A percentile compares a stretch with the other conserved stretches of the same genome.
phyloP scores from a whole-genome alignment of 495 filamentous ascomycete species.

The Aspergillus baeticus region DNA sequence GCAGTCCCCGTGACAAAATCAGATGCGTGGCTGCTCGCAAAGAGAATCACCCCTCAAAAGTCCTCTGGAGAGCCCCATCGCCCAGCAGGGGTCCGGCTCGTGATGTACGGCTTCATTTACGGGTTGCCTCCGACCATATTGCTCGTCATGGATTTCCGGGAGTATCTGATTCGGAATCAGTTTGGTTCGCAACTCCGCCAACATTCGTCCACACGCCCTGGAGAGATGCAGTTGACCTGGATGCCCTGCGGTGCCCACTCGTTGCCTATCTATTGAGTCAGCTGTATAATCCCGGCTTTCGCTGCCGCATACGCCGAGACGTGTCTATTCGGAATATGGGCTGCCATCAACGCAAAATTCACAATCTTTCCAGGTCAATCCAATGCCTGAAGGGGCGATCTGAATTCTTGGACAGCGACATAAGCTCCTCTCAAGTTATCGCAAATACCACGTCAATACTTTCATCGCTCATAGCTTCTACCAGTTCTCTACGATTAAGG shows the following conservation, averaged over 20 bases:
- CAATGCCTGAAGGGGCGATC: neutral
- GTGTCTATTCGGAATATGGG: slow-evolving; percentile 81
- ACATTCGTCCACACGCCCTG: too few relatives aligned
- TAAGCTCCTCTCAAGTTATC: neutral
- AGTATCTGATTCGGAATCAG: too few relatives aligned
- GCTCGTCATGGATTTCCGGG: too few relatives aligned
- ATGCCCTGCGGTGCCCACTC: slow-evolving; percentile 76
- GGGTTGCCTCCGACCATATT: too few relatives aligned
- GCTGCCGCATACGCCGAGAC: slow-evolving; percentile 81
- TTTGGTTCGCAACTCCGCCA: too few relatives aligned
- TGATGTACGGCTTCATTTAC: too few relatives aligned
- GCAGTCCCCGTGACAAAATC: slow-evolving; percentile 80
- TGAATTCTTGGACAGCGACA: slow-evolving; percentile 1
- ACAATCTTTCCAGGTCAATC: slow-evolving; percentile 66
- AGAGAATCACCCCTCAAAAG: slow-evolving; percentile 83
- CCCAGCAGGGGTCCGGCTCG: slow-evolving; percentile 75
- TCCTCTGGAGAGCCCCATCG: slow-evolving; percentile 87
- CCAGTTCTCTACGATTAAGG: neutral
- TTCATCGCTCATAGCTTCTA: slow-evolving; percentile 1
- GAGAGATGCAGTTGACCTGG: slow-evolving; percentile 71
- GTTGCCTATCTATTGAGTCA: slow-evolving; percentile 80
- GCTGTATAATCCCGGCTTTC: slow-evolving; percentile 76
- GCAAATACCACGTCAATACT: neutral
- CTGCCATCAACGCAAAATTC: slow-evolving; percentile 75
- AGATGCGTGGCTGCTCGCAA: slow-evolving; percentile 71